A percentile compares a stretch with the other conserved stretches of the same genome.
phyloP scores from a whole-genome alignment of 1,284 basidiomycete species.

The Ganoderma leucocontextum region DNA sequence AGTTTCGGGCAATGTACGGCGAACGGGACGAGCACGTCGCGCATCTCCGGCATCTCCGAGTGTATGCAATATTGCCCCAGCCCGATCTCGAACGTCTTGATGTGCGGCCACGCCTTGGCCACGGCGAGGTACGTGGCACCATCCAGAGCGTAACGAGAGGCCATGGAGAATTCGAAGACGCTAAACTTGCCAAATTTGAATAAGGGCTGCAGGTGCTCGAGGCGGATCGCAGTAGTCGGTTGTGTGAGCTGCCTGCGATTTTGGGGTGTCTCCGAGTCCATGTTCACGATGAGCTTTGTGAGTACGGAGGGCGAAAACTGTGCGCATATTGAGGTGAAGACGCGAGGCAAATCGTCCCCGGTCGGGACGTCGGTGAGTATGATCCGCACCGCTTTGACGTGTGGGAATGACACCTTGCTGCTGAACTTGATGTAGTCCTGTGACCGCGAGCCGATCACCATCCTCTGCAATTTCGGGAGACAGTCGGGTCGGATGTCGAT shows the following conservation, averaged over 20 bases:
- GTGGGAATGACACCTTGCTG: background rate
- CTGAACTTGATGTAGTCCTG: background rate
- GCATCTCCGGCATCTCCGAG: background rate
- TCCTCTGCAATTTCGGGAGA: background rate
- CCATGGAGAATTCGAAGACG: background rate
- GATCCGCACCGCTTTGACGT: background rate
- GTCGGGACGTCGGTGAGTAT: background rate
- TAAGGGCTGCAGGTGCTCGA: background rate
- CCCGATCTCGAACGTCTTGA: background rate
- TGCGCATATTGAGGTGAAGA: background rate
- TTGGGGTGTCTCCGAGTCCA: background rate
- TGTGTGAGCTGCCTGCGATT: background rate
- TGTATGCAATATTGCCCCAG: background rate
- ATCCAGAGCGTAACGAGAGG: background rate
- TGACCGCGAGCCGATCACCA: background rate
- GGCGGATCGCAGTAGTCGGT: background rate
- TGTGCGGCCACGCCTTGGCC: background rate
- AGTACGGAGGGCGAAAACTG: background rate
- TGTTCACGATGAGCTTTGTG: background rate
- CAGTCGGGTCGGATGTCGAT: background rate
- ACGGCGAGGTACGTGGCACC: background rate
- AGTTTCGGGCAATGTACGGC: background rate
- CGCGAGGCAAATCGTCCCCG: background rate
- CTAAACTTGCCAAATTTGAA: background rate
- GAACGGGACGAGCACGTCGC: background rate